These are phyloP conservation scores for Pseudoscleropodium purum DNA, from an alignment of 225 moss, liverwort and hornwort genomes.

Conservation along the genomic window DNA sequence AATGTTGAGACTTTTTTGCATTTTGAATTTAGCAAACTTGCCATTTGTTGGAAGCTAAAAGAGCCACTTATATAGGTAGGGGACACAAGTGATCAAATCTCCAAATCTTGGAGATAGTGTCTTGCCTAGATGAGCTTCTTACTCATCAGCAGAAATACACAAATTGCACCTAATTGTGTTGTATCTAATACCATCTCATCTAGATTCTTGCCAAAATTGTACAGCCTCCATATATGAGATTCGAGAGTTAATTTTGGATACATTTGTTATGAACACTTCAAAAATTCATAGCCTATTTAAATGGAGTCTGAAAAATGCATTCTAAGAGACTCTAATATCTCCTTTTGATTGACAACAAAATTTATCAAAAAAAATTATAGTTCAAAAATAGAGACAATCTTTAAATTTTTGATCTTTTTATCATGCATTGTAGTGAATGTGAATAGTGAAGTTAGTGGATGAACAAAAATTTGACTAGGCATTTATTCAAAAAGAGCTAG, in stretches of 20 bases:
- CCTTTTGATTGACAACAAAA: background rate
- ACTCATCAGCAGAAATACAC: too few relatives aligned
- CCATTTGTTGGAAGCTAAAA: too few relatives aligned
- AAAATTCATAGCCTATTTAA: background rate
- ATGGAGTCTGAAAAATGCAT: background rate
- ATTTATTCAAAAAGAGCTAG: background rate
- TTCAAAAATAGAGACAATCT: background rate
- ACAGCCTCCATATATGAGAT: background rate
- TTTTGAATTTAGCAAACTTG: too few relatives aligned
- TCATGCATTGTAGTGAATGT: background rate
- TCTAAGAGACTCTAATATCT: background rate
- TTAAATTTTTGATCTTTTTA: background rate
- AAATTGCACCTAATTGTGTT: too few relatives aligned
- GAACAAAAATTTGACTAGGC: background rate
- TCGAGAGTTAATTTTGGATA: fast-evolving
- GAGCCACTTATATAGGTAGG: too few relatives aligned
- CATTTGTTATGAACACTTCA: background rate
- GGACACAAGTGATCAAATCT: too few relatives aligned
- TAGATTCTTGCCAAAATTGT: too few relatives aligned
- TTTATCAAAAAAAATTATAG: fast-evolving
- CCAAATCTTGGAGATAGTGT: too few relatives aligned
- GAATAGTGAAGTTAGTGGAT: background rate
- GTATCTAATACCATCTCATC: too few relatives aligned
- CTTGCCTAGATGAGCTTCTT: too few relatives aligned
- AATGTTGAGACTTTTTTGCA: too few relatives aligned